A percentile compares a stretch with the other conserved stretches of the same genome.
Evolutionary conservation across 441 rosid species (phyloP).

Genomic region (Syzygium malaccense): DNA sequence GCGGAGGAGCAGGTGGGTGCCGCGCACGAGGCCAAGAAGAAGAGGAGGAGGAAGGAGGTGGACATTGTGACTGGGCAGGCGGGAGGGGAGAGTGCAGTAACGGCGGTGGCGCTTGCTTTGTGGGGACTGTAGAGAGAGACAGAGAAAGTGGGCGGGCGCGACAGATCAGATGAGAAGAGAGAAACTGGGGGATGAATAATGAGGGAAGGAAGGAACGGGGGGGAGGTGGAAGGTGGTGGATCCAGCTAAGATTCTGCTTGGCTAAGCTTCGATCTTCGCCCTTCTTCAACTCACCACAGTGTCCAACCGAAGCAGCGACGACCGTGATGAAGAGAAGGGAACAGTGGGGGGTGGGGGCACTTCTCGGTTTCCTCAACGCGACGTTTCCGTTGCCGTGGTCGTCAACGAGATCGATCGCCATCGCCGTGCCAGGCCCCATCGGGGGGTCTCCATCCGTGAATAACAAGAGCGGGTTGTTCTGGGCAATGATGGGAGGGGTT

Average conservation of each 20-base stretch:
- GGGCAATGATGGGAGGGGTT: too few relatives aligned
- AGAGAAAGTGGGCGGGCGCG: not conserved
- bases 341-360: too few relatives aligned
- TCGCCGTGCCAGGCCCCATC: too few relatives aligned
- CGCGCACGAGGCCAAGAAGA: not conserved
- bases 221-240: conserved; percentile 17
- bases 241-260: conserved; percentile 59
- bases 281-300: too few relatives aligned
- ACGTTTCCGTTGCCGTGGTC: too few relatives aligned
- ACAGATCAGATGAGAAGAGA: conserved; percentile 6
- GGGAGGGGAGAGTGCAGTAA: not conserved
- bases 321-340: too few relatives aligned
- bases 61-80: conserved; percentile 33
- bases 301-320: too few relatives aligned
- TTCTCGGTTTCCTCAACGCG: too few relatives aligned
- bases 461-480: too few relatives aligned
- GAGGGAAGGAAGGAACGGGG: not conserved
- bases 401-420: too few relatives aligned
- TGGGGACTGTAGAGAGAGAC: conserved; percentile 15
- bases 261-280: not conserved
- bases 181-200: not conserved
- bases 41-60: conserved; percentile 2
- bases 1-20: not conserved
- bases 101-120: conserved; percentile 4
- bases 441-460: too few relatives aligned